These are phyloP conservation scores for Apiotrichum porosum DNA, from an alignment of 1,284 basidiomycete genomes.

Conservation along the genomic window DNA sequence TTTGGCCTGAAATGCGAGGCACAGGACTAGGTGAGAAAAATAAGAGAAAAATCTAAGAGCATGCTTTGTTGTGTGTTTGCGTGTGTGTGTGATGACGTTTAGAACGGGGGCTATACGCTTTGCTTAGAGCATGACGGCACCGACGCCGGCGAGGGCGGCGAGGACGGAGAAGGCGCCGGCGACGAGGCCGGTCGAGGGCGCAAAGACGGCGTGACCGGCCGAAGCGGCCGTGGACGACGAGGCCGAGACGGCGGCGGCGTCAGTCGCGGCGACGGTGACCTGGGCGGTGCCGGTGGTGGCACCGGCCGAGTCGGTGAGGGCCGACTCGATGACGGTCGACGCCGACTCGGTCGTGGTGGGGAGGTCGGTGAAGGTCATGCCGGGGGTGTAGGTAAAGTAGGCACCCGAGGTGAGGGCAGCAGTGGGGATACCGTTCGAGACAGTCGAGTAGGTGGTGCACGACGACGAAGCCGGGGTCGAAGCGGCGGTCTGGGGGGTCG, in stretches of 20 bases:
- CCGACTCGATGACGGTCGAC: neutral
- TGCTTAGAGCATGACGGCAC: conserved; percentile 40
- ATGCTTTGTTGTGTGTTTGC: neutral
- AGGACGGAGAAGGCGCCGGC: conserved; percentile 24
- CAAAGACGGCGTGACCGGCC: neutral
- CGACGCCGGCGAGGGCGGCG: conserved; percentile 35
- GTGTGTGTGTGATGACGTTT: too few species aligned
- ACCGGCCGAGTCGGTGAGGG: neutral
- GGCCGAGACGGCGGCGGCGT: conserved; percentile 5
- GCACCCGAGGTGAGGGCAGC: conserved; percentile 19
- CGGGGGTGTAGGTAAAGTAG: conserved; percentile 10
- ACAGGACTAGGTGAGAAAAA: too few species aligned
- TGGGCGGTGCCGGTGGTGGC: conserved; percentile 5
- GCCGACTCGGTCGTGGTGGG: neutral
- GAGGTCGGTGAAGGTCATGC: conserved; percentile 5
- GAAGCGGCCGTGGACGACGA: conserved; percentile 9
- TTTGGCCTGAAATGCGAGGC: too few species aligned
- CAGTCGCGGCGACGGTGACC: neutral
- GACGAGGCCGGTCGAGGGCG: conserved; percentile 20
- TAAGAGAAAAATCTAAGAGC: too few species aligned
- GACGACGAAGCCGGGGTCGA: conserved; percentile 46
- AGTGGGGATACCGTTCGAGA: conserved; percentile 36
- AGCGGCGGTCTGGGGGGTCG: conserved; percentile 40
- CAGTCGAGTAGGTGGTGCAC: conserved; percentile 46
- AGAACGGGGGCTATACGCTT: too few species aligned